phyloP scores from a whole-genome alignment of 2,329 filamentous ascomycete species.

The Pseudogymnoascus sp. region DNA sequence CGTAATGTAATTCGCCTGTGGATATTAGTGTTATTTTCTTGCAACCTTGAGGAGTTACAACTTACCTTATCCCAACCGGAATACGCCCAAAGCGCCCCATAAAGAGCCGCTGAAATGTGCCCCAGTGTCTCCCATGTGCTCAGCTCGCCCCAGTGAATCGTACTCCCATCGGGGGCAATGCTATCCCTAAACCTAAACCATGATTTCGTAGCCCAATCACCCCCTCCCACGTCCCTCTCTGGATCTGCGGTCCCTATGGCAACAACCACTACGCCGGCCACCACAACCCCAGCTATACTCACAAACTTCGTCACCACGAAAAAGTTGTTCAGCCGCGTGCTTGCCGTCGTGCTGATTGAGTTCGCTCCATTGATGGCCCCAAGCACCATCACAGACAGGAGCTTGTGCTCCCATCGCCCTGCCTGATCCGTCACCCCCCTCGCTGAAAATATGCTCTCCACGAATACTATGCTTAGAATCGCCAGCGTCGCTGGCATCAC shows the following conservation, averaged over 20 bases:
- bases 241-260: constrained; percentile 32
- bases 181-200: constrained; percentile 49
- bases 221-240: constrained; percentile 32
- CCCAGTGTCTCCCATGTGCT: constrained; percentile 50
- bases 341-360: constrained; percentile 47
- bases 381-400: constrained; percentile 41
- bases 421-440: constrained; percentile 38
- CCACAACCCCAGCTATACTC: constrained; percentile 39
- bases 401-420: constrained; percentile 37
- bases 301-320: constrained; percentile 47
- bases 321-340: constrained; percentile 45
- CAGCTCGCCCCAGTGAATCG: constrained; percentile 40
- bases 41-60: neutral
- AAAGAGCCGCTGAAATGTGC: constrained; percentile 50
- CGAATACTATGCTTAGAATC: constrained; percentile 56
- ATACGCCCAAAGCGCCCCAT: constrained; percentile 56
- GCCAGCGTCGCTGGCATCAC: constrained; percentile 57
- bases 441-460: constrained; percentile 49
- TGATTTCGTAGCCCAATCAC: constrained; percentile 42
- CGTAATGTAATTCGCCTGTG: constrained; percentile 45
- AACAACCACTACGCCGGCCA: constrained; percentile 41
- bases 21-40: constrained; percentile 9
- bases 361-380: constrained; percentile 41
- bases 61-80: constrained; percentile 58
- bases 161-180: constrained; percentile 39